Base-by-base conservation (phyloP, 768 basidiomycete species). In the Tulasnella sp. region DNA sequence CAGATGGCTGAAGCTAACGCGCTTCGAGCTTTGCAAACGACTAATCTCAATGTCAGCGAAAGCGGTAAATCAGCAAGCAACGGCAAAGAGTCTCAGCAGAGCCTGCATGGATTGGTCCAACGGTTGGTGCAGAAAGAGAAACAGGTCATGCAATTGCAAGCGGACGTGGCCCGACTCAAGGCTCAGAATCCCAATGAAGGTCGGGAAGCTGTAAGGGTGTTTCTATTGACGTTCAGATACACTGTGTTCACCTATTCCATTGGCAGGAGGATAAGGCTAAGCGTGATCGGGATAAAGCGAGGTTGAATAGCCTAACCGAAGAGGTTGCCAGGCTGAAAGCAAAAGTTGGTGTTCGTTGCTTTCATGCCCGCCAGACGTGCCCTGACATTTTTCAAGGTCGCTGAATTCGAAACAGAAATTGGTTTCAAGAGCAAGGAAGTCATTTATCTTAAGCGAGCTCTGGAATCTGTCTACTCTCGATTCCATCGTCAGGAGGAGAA, bases 401-500 rank as follows among this genome's bases (percentile, higher is more conserved):
- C 64, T 2, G 78, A 81, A 37, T 64, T 78, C 43, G 78, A 78
- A 37, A 64, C 59, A 3, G 57, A 64, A 2, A 39, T 77, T 2
- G 64, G 63, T 3, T 65, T 68, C 48, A 83, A 79, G 59, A 76
- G 82, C 56, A 89, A 87, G 60, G 83, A 90, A 50, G 71, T 82
- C 29, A 57, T 72, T 0, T 85, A 81, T 58, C 72, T 91, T 33
- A 87, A 88, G 60, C 79, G 82, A 12, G 83, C 87, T n/a, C 69
- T 95, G 32, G 86, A 90, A 63, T 82, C 84, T 5, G 82, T 92
- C 4, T 87, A 87, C 63, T 79, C 79, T 9, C 74, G 83, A n/a
- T 82, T 91, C 62, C 70, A 73, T 4, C 69, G 74, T 4, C 65
- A 7, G 19, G n/a, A 20, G 7, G 37, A 42, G 29, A 70, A 22